Evolutionary conservation across 2,329 filamentous ascomycete species (phyloP).

Genomic region (Scytalidium lignicola): DNA sequence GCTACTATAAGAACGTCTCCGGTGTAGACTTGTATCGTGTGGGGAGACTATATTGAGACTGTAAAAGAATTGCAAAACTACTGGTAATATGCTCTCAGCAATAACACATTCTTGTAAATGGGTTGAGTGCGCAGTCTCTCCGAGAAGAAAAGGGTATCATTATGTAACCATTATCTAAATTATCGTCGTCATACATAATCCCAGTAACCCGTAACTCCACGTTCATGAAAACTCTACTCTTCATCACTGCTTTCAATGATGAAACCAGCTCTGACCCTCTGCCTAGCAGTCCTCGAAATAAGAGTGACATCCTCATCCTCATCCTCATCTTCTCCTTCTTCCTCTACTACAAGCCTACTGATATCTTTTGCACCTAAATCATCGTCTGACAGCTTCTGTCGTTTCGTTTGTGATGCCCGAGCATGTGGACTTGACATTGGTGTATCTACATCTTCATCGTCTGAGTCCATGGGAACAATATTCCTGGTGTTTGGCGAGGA

Average conservation of each 20-base stretch:
- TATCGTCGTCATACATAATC: background rate
- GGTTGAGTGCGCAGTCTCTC: too few relatives aligned
- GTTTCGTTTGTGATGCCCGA: conserved; percentile 30
- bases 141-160: background rate
- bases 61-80: too few relatives aligned
- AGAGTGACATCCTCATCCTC: conserved; percentile 38
- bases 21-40: too few relatives aligned
- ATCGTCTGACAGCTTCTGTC: conserved; percentile 29
- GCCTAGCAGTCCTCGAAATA: conserved; percentile 23
- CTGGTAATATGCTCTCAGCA: too few relatives aligned
- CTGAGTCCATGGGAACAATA: conserved; percentile 24
- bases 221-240: conserved; percentile 16
- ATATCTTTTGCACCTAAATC: conserved; percentile 13
- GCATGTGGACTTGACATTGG: conserved; percentile 34
- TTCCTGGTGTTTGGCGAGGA: conserved; percentile 18
- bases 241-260: conserved; percentile 54
- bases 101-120: too few relatives aligned
- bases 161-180: too few relatives aligned
- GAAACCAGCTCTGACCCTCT: conserved; percentile 47
- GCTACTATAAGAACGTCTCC: too few relatives aligned
- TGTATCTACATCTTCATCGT: conserved; percentile 31
- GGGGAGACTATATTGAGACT: too few relatives aligned
- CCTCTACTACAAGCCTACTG: too few relatives aligned
- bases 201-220: background rate
- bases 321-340: conserved; percentile 18